Percentiles rank a stretch among this genome's conserved stretches.
These are phyloP conservation scores for Citrus inodora DNA, from an alignment of 345 rosid genomes.

Conservation along the genomic window DNA sequence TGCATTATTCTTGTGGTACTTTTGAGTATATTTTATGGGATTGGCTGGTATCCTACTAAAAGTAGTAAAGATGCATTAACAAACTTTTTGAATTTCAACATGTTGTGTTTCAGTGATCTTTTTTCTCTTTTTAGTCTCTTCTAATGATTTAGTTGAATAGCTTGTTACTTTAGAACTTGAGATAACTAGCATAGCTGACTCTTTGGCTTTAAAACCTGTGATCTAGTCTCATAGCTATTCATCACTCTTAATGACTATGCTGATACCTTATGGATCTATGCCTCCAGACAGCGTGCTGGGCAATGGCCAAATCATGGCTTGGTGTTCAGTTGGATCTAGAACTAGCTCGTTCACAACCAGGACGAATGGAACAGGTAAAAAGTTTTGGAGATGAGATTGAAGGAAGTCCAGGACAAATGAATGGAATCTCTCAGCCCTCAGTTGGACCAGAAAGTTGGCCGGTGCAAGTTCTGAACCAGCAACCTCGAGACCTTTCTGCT, in stretches of 20 bases:
- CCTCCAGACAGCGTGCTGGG: constrained; percentile 98
- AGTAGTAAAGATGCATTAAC: neutral
- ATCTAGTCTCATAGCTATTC: neutral
- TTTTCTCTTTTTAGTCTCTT: no score
- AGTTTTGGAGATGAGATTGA: constrained; percentile 48
- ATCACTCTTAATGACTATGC: neutral
- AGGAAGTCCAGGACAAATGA: constrained; percentile 58
- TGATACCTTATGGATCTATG: neutral
- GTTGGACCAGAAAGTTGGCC: constrained; percentile 90
- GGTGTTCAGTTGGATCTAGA: constrained; percentile 92
- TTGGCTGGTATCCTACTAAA: neutral
- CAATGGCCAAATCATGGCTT: constrained; percentile 98
- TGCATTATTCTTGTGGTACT: neutral
- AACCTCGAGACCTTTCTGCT: constrained; percentile 80
- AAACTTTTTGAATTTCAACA: neutral
- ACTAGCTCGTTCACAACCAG: constrained; percentile 65
- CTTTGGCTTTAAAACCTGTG: neutral
- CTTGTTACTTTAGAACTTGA: neutral
- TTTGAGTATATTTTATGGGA: neutral
- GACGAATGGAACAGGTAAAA: constrained; percentile 60
- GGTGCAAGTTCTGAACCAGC: constrained; percentile 80
- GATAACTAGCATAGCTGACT: neutral
- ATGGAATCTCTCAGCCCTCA: constrained; percentile 41
- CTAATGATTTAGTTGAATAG: neutral
- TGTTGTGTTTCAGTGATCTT: neutral